Evolutionary conservation across 768 basidiomycete species (phyloP).

Genomic region (Termitomyces sp.): DNA sequence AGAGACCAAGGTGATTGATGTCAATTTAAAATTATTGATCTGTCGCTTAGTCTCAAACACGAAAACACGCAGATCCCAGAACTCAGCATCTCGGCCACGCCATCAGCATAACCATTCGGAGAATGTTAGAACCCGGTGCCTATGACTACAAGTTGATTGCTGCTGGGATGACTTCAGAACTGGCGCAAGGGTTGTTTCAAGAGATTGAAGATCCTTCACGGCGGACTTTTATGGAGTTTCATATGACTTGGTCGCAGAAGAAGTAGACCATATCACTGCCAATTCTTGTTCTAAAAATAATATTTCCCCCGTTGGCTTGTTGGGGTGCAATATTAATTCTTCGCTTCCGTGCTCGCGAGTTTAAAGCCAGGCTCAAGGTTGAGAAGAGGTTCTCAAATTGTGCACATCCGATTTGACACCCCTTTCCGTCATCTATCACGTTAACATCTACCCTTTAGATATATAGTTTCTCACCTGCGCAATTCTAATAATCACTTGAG

Average conservation of each 20-base stretch:
- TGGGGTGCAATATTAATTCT: too few species aligned
- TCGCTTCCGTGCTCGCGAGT: too few species aligned
- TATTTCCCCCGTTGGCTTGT: too few species aligned
- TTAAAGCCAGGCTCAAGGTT: too few species aligned
- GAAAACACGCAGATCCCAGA: neutral
- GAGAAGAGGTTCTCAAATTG: too few species aligned
- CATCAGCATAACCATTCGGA: neutral
- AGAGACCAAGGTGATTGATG: neutral
- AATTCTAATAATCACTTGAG: too few species aligned
- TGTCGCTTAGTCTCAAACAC: neutral
- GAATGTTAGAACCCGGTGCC: neutral
- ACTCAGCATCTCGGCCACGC: neutral
- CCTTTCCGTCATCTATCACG: too few species aligned
- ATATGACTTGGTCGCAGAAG: constrained; percentile 1
- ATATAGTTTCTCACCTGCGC: too few species aligned
- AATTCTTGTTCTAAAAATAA: too few species aligned
- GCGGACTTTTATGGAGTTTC: neutral
- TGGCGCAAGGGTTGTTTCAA: neutral
- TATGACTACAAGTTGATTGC: neutral
- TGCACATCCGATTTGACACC: too few species aligned
- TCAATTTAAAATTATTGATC: neutral
- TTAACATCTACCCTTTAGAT: too few species aligned
- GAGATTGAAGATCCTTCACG: neutral
- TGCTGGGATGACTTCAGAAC: neutral
- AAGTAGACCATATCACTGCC: neutral